phyloP scores from a whole-genome alignment of 345 rosid species.

The Odontarrhena argentea region DNA sequence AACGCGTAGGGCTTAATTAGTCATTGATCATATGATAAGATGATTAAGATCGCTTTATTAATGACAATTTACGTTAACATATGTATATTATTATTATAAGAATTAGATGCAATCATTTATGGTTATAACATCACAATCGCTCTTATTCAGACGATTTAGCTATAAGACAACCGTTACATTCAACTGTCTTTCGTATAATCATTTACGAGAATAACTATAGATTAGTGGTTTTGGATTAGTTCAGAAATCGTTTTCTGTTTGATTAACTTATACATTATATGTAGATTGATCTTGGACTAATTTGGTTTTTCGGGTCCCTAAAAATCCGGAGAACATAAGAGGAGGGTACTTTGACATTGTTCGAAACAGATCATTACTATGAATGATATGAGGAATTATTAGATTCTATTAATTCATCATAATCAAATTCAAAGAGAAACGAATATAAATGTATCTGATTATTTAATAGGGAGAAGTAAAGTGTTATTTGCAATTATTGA shows the following conservation, averaged over 20 bases:
- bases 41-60: slow-evolving; percentile 21
- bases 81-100: neutral
- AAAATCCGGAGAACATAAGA: slow-evolving; percentile 15
- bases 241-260: slow-evolving; percentile 3
- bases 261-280: neutral
- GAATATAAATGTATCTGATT: slow-evolving; percentile 28
- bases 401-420: slow-evolving; percentile 30
- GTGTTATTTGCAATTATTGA: slow-evolving; percentile 19
- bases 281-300: neutral
- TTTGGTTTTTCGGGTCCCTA: neutral
- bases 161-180: slow-evolving; percentile 30
- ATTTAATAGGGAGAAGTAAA: neutral
- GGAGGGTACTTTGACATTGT: slow-evolving; percentile 31
- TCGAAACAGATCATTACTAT: slow-evolving; percentile 35
- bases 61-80: slow-evolving; percentile 19
- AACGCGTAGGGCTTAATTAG: slow-evolving; percentile 22
- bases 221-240: slow-evolving; percentile 22
- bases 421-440: neutral
- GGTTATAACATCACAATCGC: slow-evolving; percentile 37
- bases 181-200: slow-evolving; percentile 24
- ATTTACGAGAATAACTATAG: neutral
- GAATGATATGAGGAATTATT: slow-evolving; percentile 27
- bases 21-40: neutral
- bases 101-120: slow-evolving; percentile 19
- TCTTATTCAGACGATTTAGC: slow-evolving; percentile 19